phyloP scores from a whole-genome alignment of 2,329 filamentous ascomycete genomes.

The Ambrosiella xylebori region DNA sequence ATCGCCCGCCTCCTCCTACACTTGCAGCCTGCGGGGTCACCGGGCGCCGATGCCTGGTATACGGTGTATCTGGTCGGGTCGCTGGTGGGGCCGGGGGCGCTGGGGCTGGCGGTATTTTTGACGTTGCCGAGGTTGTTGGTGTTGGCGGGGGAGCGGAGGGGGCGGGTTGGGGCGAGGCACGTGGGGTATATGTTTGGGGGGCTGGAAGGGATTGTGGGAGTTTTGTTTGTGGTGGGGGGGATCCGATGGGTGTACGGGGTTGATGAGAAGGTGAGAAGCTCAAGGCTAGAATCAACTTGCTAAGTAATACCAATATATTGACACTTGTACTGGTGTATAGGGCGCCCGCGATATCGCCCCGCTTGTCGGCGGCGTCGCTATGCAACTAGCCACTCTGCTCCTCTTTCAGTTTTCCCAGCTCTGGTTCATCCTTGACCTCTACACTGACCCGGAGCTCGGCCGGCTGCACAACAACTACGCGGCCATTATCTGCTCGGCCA shows the following conservation, averaged over 20 bases:
- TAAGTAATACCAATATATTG: not conserved
- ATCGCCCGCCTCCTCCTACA: conserved; percentile 28
- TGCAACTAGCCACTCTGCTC: conserved; percentile 26
- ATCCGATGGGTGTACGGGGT: conserved; percentile 23
- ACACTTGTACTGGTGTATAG: conserved; percentile 14
- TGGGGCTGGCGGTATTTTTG: conserved; percentile 27
- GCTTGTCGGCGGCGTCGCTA: conserved; percentile 26
- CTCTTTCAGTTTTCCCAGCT: conserved; percentile 24
- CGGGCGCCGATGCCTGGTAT: conserved; percentile 22
- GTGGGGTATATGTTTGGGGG: conserved; percentile 21
- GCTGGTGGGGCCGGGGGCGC: conserved; percentile 28
- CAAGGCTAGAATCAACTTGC: too few relatives aligned
- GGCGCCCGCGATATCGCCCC: conserved; percentile 22
- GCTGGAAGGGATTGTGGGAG: conserved; percentile 21
- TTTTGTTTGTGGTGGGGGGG: conserved; percentile 25
- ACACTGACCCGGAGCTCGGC: conserved; percentile 20
- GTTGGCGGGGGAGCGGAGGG: conserved; percentile 28
- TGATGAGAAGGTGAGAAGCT: conserved; percentile 22
- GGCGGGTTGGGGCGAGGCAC: conserved; percentile 21
- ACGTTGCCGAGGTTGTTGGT: conserved; percentile 29
- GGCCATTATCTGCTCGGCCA: conserved; percentile 24
- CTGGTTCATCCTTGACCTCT: conserved; percentile 25
- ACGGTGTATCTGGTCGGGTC: conserved; percentile 30
- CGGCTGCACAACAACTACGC: conserved; percentile 21
- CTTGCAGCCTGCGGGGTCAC: conserved; percentile 12